Conservation (phyloP, 2,329 filamentous ascomycete genomes). For the Rutstroemia sp. region DNA sequence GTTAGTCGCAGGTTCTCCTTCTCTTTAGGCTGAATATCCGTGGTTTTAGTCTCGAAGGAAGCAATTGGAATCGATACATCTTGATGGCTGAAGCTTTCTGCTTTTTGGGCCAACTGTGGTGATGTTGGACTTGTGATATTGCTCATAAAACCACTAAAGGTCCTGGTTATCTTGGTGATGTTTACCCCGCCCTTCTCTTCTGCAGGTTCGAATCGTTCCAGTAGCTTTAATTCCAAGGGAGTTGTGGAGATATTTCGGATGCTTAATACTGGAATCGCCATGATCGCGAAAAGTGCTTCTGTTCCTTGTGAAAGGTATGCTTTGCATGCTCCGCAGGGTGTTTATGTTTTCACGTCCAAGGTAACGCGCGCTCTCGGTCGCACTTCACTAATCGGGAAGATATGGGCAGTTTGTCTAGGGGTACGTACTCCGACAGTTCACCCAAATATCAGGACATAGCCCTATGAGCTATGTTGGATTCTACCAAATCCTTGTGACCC, state of each 20-base stretch:
- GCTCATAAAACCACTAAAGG: conserved; percentile 37
- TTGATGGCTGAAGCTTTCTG: conserved; percentile 52
- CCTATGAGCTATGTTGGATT: too few relatives aligned
- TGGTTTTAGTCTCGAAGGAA: conserved; percentile 59
- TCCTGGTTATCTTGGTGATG: conserved; percentile 36
- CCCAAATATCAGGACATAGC: too few relatives aligned
- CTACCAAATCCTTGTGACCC: too few relatives aligned
- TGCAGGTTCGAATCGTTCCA: conserved; percentile 65
- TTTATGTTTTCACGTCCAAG: too few relatives aligned
- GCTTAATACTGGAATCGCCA: conserved; percentile 41
- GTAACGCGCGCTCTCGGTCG: too few relatives aligned
- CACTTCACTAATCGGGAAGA: not conserved
- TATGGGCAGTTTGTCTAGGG: too few relatives aligned
- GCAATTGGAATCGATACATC: conserved; percentile 56
- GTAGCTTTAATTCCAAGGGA: conserved; percentile 61
- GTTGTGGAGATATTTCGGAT: conserved; percentile 77
- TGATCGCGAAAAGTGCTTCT: conserved; percentile 6
- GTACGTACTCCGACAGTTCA: too few relatives aligned
- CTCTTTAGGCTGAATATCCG: conserved; percentile 51
- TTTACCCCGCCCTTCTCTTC: conserved; percentile 14
- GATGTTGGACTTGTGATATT: conserved; percentile 34
- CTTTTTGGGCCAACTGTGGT: conserved; percentile 39
- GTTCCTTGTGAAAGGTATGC: too few relatives aligned
- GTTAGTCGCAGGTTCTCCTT: conserved; percentile 67
- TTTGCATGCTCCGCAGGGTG: too few relatives aligned